Evolutionary conservation across 176 grass and related monocot genomes (phyloP).

Genomic region (Leersia perrieri): DNA sequence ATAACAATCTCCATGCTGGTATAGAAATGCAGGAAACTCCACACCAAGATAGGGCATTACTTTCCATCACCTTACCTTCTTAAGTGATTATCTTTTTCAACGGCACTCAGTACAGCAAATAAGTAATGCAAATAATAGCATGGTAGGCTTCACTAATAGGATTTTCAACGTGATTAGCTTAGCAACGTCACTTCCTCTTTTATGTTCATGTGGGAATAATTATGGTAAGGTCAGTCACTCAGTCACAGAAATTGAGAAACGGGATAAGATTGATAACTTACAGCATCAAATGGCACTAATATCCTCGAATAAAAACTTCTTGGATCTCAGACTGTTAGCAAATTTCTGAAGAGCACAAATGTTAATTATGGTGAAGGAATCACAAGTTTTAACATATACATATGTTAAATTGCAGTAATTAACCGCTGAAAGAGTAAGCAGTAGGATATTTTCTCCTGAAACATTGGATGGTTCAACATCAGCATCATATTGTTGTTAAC

Average conservation of each 20-base stretch:
- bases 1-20: not conserved
- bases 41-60: not conserved
- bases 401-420: constrained; percentile 20
- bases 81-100: not conserved
- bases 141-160: not conserved
- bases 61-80: not conserved
- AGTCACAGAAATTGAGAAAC: constrained; percentile 4
- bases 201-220: constrained; percentile 10
- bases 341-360: constrained; percentile 76
- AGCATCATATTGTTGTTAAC: constrained; percentile 81
- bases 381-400: constrained; percentile 38
- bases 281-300: constrained; percentile 31
- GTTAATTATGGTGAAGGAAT: constrained; percentile 63
- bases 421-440: constrained; percentile 28
- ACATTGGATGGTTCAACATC: constrained; percentile 93
- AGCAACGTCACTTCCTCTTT: not conserved
- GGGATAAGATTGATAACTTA: constrained; percentile 34
- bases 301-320: constrained; percentile 55
- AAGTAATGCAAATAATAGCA: constrained; percentile 9
- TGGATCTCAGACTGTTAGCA: constrained; percentile 46
- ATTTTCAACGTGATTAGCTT: not conserved
- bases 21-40: constrained; percentile 10
- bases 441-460: constrained; percentile 93
- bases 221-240: not conserved
- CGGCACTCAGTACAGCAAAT: not conserved